These are phyloP conservation scores for Fusarium graminum DNA, from an alignment of 2,329 filamentous ascomycete genomes.

Conservation along the genomic window DNA sequence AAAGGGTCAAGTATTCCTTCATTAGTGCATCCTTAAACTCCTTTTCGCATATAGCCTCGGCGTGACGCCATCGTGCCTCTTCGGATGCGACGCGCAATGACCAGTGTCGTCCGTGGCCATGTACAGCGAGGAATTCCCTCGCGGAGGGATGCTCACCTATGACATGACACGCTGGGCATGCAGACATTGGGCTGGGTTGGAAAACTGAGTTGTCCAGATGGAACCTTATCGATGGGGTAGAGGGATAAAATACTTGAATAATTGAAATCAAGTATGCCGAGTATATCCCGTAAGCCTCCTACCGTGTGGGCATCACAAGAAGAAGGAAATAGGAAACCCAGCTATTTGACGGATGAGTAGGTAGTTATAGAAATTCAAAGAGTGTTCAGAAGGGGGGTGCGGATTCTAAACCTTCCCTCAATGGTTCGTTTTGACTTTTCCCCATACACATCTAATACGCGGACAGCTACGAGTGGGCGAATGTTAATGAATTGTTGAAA, in stretches of 20 bases:
- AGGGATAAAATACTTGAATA: neutral
- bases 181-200: neutral
- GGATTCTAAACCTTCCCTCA: neutral
- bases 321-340: neutral
- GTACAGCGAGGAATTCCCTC: neutral
- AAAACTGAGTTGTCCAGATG: too few species aligned
- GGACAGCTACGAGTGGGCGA: neutral
- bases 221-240: too few species aligned
- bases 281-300: neutral
- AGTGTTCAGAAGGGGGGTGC: neutral
- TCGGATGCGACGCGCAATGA: neutral
- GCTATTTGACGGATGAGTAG: neutral
- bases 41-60: neutral
- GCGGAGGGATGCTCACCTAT: neutral
- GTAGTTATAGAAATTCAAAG: neutral
- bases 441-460: neutral
- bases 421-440: neutral
- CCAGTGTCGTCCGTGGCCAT: neutral
- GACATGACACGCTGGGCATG: neutral
- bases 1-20: neutral
- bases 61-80: neutral
- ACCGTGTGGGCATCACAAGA: neutral
- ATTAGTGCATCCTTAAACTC: neutral
- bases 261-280: neutral
- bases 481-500: neutral